Base-by-base conservation (phyloP, 805 yeast species). In the Kregervanrija delftensis region DNA sequence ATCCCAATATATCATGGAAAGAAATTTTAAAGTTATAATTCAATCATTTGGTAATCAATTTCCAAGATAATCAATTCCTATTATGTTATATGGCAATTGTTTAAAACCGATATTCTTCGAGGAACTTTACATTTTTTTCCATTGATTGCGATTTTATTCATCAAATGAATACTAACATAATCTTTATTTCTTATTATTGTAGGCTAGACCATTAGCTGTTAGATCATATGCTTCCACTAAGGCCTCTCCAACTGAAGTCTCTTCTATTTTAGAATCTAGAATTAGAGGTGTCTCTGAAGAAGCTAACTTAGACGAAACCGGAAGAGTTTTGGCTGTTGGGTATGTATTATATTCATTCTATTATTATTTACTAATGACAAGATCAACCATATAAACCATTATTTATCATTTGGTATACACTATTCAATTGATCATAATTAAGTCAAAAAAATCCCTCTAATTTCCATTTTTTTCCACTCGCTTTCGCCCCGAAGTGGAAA, bases 221-320 rank as follows among this genome's bases (percentile, higher is more conserved):
- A 82, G 89, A 67, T 83, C 96, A 74, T 87, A 80, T 69, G 97
- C 97, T 66, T 80, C 90, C 49, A 90, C 93, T 59, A 93, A 93
- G 83, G 93, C 98, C 66, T 89, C 95, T 62, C 98, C 99, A 70
- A 93, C 98, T 60, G 99, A 93, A 79, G 99, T 93, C 58, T 90
- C 99, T 60, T 88, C 98, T 50, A 93, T 93, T 76, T 83, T 93
- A 68, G 99, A 93, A 79, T 96, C 93, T 74, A 89, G 95, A 77
- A 93, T 93, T 79, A 90, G 96, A 79, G 99, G 99, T 76, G 95
- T 91, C 64, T 82, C 96, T 55, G 93, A 88, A 66, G 98, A 91
- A 74, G 87, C 96, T 64, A 82, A 87, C 84, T 83, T 93, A 67
- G 88, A 93, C 74, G 99, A 93, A 78, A 95, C 99, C 69, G 99